These are phyloP conservation scores for Sherardia arvensis DNA, from an alignment of 257 asterid species.

Conservation along the genomic window DNA sequence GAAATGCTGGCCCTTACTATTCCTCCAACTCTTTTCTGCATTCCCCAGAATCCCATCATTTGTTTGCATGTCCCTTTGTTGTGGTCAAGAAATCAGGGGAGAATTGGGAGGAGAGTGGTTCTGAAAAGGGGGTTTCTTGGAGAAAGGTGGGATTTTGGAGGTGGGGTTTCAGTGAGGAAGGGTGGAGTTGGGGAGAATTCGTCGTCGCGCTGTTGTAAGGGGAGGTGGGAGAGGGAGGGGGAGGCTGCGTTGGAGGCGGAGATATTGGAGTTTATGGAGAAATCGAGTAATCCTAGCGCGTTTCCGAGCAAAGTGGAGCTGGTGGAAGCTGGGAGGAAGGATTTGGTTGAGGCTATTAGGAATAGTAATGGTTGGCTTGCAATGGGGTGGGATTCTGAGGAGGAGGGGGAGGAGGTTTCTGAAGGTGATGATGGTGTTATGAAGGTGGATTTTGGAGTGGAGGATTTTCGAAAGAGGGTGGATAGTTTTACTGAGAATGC, in stretches of 20 bases:
- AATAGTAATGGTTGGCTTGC: conserved; percentile 79
- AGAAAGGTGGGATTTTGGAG: conserved; percentile 12
- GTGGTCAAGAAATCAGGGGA: conserved; percentile 16
- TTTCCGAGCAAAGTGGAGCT: conserved; percentile 75
- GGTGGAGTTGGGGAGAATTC: conserved; percentile 11
- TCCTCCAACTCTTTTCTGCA: conserved; percentile 16
- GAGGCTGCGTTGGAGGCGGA: conserved; percentile 67
- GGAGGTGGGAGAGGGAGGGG: conserved; percentile 34
- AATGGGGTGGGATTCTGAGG: conserved; percentile 66
- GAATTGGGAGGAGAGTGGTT: conserved; percentile 1
- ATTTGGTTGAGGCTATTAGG: conserved; percentile 67
- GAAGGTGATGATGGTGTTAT: conserved; percentile 16
- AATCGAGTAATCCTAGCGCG: conserved; percentile 53
- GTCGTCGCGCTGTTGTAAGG: conserved; percentile 39
- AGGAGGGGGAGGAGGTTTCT: conserved; percentile 29
- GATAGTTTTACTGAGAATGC: conserved; percentile 31
- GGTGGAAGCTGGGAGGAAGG: conserved; percentile 59
- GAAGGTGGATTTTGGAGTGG: conserved; percentile 29
- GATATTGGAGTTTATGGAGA: conserved; percentile 74
- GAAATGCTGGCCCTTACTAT: conserved; percentile 49
- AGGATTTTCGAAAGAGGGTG: conserved; percentile 40
- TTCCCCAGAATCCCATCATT: conserved; percentile 13
- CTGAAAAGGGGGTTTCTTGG: conserved; percentile 4
- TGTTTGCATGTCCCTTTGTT: conserved; percentile 19
- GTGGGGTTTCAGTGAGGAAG: conserved; percentile 24